These are phyloP conservation scores for Maudiozyma barnettii DNA, from an alignment of 805 yeast species.

Conservation along the genomic window DNA sequence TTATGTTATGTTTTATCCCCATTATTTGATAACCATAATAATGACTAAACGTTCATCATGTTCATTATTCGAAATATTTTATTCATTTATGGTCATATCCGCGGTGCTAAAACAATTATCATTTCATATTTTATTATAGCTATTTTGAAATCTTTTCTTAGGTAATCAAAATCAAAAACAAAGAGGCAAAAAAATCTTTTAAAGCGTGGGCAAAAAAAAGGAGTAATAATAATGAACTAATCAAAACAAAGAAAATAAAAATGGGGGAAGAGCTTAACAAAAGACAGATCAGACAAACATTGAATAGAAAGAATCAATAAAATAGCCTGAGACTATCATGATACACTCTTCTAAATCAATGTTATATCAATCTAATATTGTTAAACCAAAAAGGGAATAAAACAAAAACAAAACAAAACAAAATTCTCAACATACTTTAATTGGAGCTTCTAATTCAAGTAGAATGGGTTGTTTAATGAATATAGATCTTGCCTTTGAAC, in stretches of 20 bases:
- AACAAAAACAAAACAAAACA: background rate
- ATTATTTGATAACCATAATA: too few relatives aligned
- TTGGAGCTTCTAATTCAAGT: constrained; percentile 94
- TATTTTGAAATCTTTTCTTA: background rate
- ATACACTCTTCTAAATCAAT: too few relatives aligned
- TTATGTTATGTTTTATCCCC: too few relatives aligned
- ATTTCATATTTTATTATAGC: too few relatives aligned
- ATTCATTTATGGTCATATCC: too few relatives aligned
- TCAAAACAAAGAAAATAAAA: background rate
- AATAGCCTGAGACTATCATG: too few relatives aligned
- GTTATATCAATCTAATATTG: background rate
- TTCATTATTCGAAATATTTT: too few relatives aligned
- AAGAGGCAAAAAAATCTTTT: background rate
- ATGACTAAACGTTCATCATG: too few relatives aligned
- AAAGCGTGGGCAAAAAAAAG: background rate
- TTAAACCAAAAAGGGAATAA: background rate
- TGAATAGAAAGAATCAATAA: background rate
- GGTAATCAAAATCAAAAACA: background rate
- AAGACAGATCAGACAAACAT: background rate
- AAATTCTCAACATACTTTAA: constrained; percentile 49
- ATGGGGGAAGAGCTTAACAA: too few relatives aligned
- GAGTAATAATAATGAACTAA: background rate
- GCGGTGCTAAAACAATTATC: too few relatives aligned
- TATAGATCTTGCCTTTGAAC: constrained; percentile 96
- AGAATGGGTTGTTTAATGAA: constrained; percentile 96